Evolutionary conservation across 805 yeast species (phyloP), one percentile per base, ranked within the genome.

Genomic region (Saccharomycopsis fermentans): DNA sequence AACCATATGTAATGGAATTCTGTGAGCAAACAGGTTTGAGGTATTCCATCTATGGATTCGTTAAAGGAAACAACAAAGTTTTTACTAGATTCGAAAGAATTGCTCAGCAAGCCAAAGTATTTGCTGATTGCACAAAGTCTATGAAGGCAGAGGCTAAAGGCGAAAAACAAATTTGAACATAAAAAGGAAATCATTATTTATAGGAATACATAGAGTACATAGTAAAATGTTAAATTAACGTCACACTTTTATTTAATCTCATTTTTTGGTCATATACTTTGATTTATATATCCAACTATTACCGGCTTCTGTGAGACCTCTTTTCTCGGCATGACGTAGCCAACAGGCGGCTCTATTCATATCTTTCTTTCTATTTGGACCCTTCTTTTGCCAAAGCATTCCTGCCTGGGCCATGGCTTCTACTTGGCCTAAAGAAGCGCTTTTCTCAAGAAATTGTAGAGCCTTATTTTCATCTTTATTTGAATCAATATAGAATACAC

Each of bases 1-100:
- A 90, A 67, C 81, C 84, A 1, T 73, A 73, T 52, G 94, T 90
- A 40, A 75, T 86, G 56, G 81, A 82, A 50, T 90, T 89, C 65
- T 89, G 96, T 70, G 73, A 82, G 50, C 81, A 81, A 26, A 86
- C 87, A 6, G 96, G 96, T 0, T 75, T 90, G 56, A 81, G 80
- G 60, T 90, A 90, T 67, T 83, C 90, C 6, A 88, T 89, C 53
- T 90, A 90, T 68, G 96, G 96, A 6, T 90, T 90, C 70, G 81
- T 80, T 4, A 77, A 80, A 63, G 97, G 96, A 1, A 90, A 90
- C 70, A 79, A 76, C 60, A 78, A 80, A 54, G 92, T 90, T 11
- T 78, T 90, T 62, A 73, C 79, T 43, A 83, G 83, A 63, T 74
- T 90, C 69, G 84, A 79, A 2, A 91, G 87, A 60, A 79, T 90